Evolutionary conservation across 2,329 filamentous ascomycete genomes (phyloP).

Genomic region (Phaeosphaeria sp.): DNA sequence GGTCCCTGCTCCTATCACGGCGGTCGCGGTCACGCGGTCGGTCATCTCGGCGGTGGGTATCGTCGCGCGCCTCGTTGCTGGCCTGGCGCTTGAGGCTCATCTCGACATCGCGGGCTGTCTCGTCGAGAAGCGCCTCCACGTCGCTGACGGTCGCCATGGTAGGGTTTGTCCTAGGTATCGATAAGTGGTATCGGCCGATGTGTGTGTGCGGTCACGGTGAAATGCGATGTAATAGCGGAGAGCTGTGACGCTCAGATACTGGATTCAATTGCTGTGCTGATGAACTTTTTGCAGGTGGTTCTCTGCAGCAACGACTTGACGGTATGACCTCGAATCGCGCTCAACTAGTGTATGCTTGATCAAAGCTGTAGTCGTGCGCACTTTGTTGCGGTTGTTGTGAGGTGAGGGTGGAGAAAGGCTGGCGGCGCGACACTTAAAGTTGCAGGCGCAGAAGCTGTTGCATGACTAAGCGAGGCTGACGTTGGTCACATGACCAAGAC

Average conservation of each 20-base stretch:
- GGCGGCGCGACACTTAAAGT: background rate
- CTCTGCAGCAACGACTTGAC: slow-evolving; percentile 18
- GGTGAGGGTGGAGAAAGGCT: slow-evolving; percentile 8
- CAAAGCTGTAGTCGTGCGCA: slow-evolving; percentile 18
- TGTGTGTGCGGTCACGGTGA: slow-evolving; percentile 31
- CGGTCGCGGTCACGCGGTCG: slow-evolving; percentile 38
- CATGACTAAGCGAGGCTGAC: slow-evolving; percentile 5
- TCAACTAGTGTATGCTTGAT: slow-evolving; percentile 20
- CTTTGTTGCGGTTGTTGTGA: slow-evolving; percentile 14
- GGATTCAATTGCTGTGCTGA: slow-evolving; percentile 28
- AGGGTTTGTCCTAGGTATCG: slow-evolving; percentile 27
- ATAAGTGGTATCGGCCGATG: slow-evolving; percentile 28
- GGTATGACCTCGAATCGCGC: slow-evolving; percentile 15
- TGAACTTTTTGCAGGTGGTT: slow-evolving; percentile 11
- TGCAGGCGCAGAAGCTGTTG: background rate
- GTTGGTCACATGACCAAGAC: background rate
- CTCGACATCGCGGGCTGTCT: slow-evolving; percentile 31
- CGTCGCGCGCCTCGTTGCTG: slow-evolving; percentile 38
- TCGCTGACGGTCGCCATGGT: slow-evolving; percentile 62
- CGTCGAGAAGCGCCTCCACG: slow-evolving; percentile 90
- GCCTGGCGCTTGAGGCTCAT: slow-evolving; percentile 22
- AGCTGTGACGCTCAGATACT: slow-evolving; percentile 27
- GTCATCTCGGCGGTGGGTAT: slow-evolving; percentile 33
- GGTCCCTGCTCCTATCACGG: slow-evolving; percentile 38
- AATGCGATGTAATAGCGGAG: slow-evolving; percentile 24